Percentiles rank a stretch among this genome's conserved stretches.
Evolutionary conservation across 2,329 filamentous ascomycete genomes (phyloP).

Genomic region (Pestalotiopsis sp.): DNA sequence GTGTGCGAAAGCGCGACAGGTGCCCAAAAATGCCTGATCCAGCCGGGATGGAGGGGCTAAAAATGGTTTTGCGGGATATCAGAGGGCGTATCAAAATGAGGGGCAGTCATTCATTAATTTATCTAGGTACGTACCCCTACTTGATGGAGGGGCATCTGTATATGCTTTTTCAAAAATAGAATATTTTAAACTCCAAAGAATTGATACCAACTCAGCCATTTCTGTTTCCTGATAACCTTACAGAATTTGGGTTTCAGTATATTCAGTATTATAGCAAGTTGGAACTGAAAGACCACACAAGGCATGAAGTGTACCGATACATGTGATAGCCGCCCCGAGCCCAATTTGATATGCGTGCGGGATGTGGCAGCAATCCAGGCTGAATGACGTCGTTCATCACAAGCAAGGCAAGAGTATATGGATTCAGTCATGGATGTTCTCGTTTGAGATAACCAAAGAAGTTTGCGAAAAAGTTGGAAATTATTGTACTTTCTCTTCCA

Average conservation of each 20-base stretch:
- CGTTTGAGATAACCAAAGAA: no score
- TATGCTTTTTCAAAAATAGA: not conserved
- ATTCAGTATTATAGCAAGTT: not conserved
- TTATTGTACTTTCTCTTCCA: not conserved
- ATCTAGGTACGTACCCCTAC: no score
- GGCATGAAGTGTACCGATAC: not conserved
- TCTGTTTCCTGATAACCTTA: no score
- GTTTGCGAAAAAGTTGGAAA: not conserved
- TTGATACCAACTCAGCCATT: no score
- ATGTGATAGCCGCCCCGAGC: not conserved
- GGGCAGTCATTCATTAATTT: not conserved
- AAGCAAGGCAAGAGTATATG: not conserved
- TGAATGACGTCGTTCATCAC: constrained; percentile 6
- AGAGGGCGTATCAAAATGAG: constrained; percentile 2
- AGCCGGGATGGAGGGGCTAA: constrained; percentile 7
- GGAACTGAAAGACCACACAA: not conserved
- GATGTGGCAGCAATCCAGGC: not conserved
- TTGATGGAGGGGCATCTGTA: not conserved
- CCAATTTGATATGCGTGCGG: not conserved
- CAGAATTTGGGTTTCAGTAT: no score
- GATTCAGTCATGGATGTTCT: not conserved
- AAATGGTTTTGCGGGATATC: not conserved
- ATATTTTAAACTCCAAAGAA: no score
- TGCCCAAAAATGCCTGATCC: constrained; percentile 6
- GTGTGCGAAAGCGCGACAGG: constrained; percentile 8